Percentiles rank a stretch among this genome's conserved stretches.
phyloP scores from a whole-genome alignment of 2,329 filamentous ascomycete genomes.

The Eutypella sp. region DNA sequence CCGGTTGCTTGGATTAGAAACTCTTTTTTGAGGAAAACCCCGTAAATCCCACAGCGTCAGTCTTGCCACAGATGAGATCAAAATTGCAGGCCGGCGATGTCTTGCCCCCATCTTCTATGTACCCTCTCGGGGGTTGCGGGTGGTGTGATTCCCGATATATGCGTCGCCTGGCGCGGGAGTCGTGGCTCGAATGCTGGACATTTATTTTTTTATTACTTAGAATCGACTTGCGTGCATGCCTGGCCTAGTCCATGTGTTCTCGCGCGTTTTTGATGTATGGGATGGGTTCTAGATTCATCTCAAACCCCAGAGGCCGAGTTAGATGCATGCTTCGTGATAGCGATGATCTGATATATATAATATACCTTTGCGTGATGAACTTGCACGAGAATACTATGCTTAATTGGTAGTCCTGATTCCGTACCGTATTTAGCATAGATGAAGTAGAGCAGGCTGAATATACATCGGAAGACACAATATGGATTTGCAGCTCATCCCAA shows the following conservation, averaged over 20 bases:
- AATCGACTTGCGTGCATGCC: neutral
- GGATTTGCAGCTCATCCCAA: too few species aligned
- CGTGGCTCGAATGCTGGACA: slow-evolving; percentile 52
- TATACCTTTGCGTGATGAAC: too few species aligned
- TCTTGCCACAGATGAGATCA: slow-evolving; percentile 67
- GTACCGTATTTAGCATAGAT: too few species aligned
- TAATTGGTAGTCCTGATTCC: too few species aligned
- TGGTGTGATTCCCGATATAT: slow-evolving; percentile 21
- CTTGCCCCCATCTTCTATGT: slow-evolving; percentile 9
- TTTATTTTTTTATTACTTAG: slow-evolving; percentile 14
- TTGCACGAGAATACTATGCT: too few species aligned
- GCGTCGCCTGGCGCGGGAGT: slow-evolving; percentile 23
- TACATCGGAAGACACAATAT: too few species aligned
- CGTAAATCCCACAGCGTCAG: slow-evolving; percentile 59
- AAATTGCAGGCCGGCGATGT: slow-evolving; percentile 48
- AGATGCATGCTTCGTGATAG: too few species aligned
- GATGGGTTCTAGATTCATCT: neutral
- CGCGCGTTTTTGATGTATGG: neutral
- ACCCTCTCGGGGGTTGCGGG: slow-evolving; percentile 14
- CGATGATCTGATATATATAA: too few species aligned
- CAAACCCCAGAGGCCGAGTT: too few species aligned
- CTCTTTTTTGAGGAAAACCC: slow-evolving; percentile 23
- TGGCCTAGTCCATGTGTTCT: neutral
- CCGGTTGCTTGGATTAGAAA: slow-evolving; percentile 71
- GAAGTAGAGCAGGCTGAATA: too few species aligned